These are phyloP conservation scores for Phytophthora constricta DNA, from an alignment of 352 stramenopile species.

Conservation along the genomic window DNA sequence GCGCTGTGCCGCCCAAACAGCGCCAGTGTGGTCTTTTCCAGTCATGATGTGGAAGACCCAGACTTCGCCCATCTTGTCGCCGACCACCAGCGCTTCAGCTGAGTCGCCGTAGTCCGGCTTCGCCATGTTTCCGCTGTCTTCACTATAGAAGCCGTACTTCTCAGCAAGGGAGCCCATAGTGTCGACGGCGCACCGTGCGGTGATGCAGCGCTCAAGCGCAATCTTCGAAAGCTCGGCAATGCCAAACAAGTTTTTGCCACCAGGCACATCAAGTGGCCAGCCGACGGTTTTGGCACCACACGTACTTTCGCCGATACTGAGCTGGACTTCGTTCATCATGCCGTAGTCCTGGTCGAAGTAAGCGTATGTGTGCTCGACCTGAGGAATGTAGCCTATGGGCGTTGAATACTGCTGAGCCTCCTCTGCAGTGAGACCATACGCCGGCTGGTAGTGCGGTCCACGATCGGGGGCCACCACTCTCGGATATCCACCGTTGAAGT, in stretches of 20 bases:
- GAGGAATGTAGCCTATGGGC: constrained; percentile 87
- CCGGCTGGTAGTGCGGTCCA: constrained; percentile 68
- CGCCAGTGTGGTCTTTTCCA: constrained; percentile 82
- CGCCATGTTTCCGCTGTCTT: constrained; percentile 75
- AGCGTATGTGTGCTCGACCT: constrained; percentile 92
- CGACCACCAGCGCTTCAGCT: constrained; percentile 88
- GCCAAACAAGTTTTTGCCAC: constrained; percentile 90
- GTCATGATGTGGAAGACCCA: constrained; percentile 97
- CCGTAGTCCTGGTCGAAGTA: constrained; percentile 96
- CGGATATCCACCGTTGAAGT: constrained; percentile 76
- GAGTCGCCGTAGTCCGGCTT: constrained; percentile 71
- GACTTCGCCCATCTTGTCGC: constrained; percentile 86
- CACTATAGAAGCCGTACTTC: constrained; percentile 94
- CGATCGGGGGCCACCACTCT: constrained; percentile 75
- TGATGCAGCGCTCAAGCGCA: constrained; percentile 90
- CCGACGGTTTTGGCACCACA: constrained; percentile 86
- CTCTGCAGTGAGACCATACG: constrained; percentile 9
- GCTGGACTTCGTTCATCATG: constrained; percentile 95
- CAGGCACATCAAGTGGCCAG: constrained; percentile 60
- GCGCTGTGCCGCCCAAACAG: constrained; percentile 94
- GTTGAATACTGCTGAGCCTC: constrained; percentile 41
- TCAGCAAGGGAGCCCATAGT: constrained; percentile 94
- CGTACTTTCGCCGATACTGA: constrained; percentile 95
- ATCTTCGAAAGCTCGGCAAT: constrained; percentile 92
- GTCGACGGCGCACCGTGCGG: constrained; percentile 78